Evolutionary conservation across 495 filamentous ascomycete species (phyloP), one percentile per base, ranked within the genome.

Genomic region (Mycothermus thermophilus): DNA sequence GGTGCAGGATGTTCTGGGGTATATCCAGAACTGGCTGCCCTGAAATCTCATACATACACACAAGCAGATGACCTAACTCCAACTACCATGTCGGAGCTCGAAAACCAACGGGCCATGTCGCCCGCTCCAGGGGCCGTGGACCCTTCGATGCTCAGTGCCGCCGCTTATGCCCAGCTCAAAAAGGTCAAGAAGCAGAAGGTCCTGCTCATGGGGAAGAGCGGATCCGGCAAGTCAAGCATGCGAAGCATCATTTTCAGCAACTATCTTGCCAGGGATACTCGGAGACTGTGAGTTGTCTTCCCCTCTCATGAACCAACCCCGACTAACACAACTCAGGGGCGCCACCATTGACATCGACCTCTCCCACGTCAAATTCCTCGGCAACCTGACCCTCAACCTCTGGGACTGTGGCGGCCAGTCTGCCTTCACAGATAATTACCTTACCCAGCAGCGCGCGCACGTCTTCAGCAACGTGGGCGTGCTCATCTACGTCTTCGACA

Each of bases 401-500:
- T 97, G 90, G 90, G 90, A 97, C 59, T 97, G 90, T 54, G 90
- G 90, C 59, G 92, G 88, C 32, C 90, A 97, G 72, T 92, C 95
- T 54, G 87, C 87, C 15, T 97, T 96, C 58, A 92, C 93, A 70
- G 90, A 95, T 57, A 93, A 87, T 48, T 97, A 95, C 59, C 82
- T 97, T 36, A 77, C 80, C 9, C 80, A 84, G 35, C 90, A 97
- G 60, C 84, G 87, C 26, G 73, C 80, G 37, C 88, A 95, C 63
- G 88, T 96, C 59, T 97, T 97, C 68, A 79, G 76, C 49, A 84
- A 84, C 58, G 90, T 97, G 35, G 90, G 87, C 13, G 88, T 96
- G 40, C 70, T 97, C 8, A 97, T 97, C 63, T 97, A 95, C 64
- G 92, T 97, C 51, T 97, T 97, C 60, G 90, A 97, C 54, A 88